phyloP scores from a whole-genome alignment of 805 yeast species.

The Candida easanensis region DNA sequence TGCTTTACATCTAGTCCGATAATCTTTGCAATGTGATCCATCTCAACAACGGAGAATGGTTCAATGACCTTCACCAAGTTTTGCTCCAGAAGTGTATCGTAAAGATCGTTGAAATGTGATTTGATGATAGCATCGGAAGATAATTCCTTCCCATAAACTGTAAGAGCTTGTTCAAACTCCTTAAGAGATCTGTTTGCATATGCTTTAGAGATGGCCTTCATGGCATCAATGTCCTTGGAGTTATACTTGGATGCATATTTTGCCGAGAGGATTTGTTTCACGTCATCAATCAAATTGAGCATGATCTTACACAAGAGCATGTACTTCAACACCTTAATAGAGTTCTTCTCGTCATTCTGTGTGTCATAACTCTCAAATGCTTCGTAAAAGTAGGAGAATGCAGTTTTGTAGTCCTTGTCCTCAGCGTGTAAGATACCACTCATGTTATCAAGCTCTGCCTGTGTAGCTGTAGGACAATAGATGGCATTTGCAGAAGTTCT shows the following conservation, averaged over 20 bases:
- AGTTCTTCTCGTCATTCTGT: slow-evolving; percentile 55
- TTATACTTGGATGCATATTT: slow-evolving; percentile 73
- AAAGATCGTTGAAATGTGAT: slow-evolving; percentile 87
- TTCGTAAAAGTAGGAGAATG: slow-evolving; percentile 92
- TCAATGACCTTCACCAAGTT: slow-evolving; percentile 92
- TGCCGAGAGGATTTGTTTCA: slow-evolving; percentile 70
- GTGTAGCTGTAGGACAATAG: slow-evolving; percentile 89
- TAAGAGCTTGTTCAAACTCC: slow-evolving; percentile 84
- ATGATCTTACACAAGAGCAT: slow-evolving; percentile 91
- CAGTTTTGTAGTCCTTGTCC: slow-evolving; percentile 94
- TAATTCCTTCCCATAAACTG: slow-evolving; percentile 67
- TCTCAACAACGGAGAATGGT: slow-evolving; percentile 95
- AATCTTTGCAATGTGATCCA: slow-evolving; percentile 79
- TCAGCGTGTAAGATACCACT: slow-evolving; percentile 95
- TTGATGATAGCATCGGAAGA: slow-evolving; percentile 85
- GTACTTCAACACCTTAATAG: slow-evolving; percentile 82
- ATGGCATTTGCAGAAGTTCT: slow-evolving; percentile 97
- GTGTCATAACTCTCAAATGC: slow-evolving; percentile 84
- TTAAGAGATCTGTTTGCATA: slow-evolving; percentile 85
- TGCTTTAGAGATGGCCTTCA: slow-evolving; percentile 90
- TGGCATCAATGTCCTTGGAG: slow-evolving; percentile 88
- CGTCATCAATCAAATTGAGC: slow-evolving; percentile 85
- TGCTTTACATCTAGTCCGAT: slow-evolving; percentile 85
- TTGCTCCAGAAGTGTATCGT: slow-evolving; percentile 90
- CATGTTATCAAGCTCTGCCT: slow-evolving; percentile 93